phyloP scores from a whole-genome alignment of 2,329 filamentous ascomycete genomes.

The Cytospora paraplurivora region DNA sequence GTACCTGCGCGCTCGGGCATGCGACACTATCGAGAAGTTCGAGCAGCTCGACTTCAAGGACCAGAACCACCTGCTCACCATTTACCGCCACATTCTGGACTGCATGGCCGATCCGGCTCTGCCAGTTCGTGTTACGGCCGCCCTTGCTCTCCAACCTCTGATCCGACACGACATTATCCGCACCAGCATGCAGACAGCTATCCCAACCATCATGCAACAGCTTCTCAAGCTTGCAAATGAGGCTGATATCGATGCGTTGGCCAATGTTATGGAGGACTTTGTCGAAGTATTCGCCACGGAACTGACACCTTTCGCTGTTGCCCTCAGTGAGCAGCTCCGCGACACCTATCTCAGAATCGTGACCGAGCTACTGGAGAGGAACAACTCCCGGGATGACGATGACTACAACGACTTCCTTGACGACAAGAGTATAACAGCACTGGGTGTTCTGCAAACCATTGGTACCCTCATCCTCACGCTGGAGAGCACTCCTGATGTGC shows the following conservation, averaged over 20 bases:
- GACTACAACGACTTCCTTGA: conserved; percentile 89
- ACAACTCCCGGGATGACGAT: conserved; percentile 73
- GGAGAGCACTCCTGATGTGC: conserved; percentile 94
- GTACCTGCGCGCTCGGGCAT: conserved; percentile 90
- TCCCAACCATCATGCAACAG: conserved; percentile 99
- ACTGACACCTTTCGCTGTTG: conserved; percentile 94
- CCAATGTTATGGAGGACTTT: conserved; percentile 99
- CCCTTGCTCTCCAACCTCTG: conserved; percentile 89
- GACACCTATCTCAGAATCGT: conserved; percentile 97
- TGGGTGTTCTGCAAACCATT: conserved; percentile 96
- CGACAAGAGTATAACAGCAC: conserved; percentile 96
- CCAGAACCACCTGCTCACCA: conserved; percentile 88
- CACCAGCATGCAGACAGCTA: conserved; percentile 94
- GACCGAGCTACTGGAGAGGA: conserved; percentile 85
- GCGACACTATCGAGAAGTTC: conserved; percentile 97
- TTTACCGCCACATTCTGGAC: conserved; percentile 95
- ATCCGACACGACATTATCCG: conserved; percentile 95
- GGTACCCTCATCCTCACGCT: conserved; percentile 95
- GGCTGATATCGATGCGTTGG: conserved; percentile 93
- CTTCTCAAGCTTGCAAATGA: conserved; percentile 96
- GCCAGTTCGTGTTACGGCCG: conserved; percentile 91
- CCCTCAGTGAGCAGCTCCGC: conserved; percentile 89
- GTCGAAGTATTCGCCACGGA: conserved; percentile 98
- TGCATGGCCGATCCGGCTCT: conserved; percentile 95
- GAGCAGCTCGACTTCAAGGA: conserved; percentile 97